Percentiles rank a stretch among this genome's conserved stretches.
phyloP scores from a whole-genome alignment of 208 protist species.

The Leishmania mexicana region DNA sequence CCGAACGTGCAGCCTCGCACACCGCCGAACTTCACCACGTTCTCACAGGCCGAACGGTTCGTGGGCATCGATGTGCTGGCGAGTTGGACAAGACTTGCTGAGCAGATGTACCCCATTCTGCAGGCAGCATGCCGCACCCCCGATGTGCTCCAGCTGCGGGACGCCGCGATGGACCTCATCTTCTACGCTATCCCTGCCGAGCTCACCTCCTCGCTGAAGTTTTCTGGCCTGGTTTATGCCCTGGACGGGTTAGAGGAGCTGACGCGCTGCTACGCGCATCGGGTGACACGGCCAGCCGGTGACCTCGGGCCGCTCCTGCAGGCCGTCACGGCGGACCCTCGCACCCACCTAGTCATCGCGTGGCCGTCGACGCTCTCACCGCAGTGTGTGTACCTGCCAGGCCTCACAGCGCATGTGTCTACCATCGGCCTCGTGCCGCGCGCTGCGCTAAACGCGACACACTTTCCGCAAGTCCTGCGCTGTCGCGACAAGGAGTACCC shows the following conservation, averaged over 20 bases:
- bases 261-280: constrained; percentile 25
- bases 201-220: constrained; percentile 57
- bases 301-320: constrained; percentile 58
- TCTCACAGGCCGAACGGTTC: constrained; percentile 32
- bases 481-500: constrained; percentile 35
- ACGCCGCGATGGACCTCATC: constrained; percentile 54
- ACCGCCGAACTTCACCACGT: constrained; percentile 38
- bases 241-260: constrained; percentile 52
- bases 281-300: constrained; percentile 38
- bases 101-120: constrained; percentile 40
- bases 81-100: constrained; percentile 52
- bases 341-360: constrained; percentile 29
- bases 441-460: constrained; percentile 5
- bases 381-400: constrained; percentile 29
- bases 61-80: constrained; percentile 48
- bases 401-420: constrained; percentile 29
- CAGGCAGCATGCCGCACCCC: constrained; percentile 38
- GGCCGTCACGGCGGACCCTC: constrained; percentile 31
- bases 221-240: constrained; percentile 56
- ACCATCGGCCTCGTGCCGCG: constrained; percentile 30
- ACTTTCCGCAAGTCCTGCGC: constrained; percentile 34
- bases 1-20: constrained; percentile 24
- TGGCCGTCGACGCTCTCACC: constrained; percentile 35
- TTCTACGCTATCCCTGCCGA: constrained; percentile 55
- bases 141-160: constrained; percentile 39